Conservation (phyloP, 2,329 filamentous ascomycete species). For the Escovopsis sp. region DNA sequence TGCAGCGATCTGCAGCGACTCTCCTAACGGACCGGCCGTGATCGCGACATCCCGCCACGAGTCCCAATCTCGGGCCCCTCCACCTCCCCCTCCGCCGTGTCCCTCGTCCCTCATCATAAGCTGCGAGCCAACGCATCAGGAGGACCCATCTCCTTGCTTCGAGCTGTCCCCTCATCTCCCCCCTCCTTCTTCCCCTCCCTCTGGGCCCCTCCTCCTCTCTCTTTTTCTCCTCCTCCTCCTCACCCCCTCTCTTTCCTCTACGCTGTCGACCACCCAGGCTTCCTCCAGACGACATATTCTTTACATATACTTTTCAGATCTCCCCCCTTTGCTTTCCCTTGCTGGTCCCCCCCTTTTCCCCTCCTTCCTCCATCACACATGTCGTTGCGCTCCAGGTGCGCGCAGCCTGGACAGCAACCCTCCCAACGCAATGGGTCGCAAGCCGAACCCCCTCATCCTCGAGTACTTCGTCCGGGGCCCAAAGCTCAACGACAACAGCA, state of each 20-base stretch:
- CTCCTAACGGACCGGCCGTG: not conserved
- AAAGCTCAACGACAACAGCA: constrained; percentile 79
- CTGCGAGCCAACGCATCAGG: constrained; percentile 1
- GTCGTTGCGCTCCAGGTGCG: constrained; percentile 13
- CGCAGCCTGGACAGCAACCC: constrained; percentile 7
- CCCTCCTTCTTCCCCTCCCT: not conserved
- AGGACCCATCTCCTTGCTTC: not conserved
- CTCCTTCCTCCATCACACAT: not conserved
- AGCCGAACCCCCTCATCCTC: constrained; percentile 70
- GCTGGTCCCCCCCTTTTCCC: too few species aligned
- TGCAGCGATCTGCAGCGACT: too few species aligned
- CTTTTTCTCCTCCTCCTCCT: too few species aligned
- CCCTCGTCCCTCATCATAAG: not conserved
- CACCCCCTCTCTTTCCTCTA: too few species aligned
- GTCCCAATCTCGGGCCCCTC: too few species aligned
- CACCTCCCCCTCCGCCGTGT: constrained; percentile 2
- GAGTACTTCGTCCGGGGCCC: constrained; percentile 78
- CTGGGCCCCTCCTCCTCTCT: not conserved
- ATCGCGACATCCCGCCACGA: constrained; percentile 6
- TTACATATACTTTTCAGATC: too few species aligned
- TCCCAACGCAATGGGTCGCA: constrained; percentile 52
- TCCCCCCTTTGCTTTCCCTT: too few species aligned
- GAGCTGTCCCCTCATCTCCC: too few species aligned
- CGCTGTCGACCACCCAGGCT: too few species aligned
- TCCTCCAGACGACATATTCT: too few species aligned